Evolutionary conservation across 768 basidiomycete genomes (phyloP), one percentile per base, ranked within the genome.

Genomic region (Lentinula edodes): DNA sequence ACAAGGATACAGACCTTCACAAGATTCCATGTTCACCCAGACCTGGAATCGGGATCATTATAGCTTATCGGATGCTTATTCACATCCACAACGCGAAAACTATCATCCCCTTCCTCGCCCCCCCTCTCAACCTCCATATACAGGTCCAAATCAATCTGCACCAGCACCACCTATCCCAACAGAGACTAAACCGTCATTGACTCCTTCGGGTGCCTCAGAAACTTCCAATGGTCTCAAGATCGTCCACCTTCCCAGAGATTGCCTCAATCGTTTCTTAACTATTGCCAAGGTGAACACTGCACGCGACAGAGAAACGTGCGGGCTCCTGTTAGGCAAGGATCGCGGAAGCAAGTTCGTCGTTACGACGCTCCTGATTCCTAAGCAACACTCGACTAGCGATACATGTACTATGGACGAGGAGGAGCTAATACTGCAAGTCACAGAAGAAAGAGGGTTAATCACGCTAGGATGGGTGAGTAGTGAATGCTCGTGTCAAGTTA

Each of bases 401-500:
- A 93, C 92, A n/a, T 96, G 94, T 72, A 86, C 87, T 36, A 95
- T 94, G 89, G 88, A 92, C 58, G 87, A 90, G 69, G 94, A 95
- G 67, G 93, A 95, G 70, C 75, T 92, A 51, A 91, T 94, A 6
- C 74, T 94, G 73, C 83, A 85, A 66, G 93, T 95, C 70, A 92
- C 91, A 65, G 90, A 93, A 69, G 85, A 88, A 69, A 76, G 90
- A 64, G 84, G 82, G 65, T 72, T 95, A 67, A 88, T 95, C 54
- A 94, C 93, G 6, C 82, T 96, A 52, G 95, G 94, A 62, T 97
- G 94, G 94, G 93, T 95, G 66, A 64, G 87, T 76, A 6, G 35
- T 67, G 58, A 61, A 61, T 59, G 45, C 54, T 32, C 52, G 50
- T 55, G 39, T 60, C 18, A 46, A 18, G 38, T 43, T 58, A 38